phyloP scores from a whole-genome alignment of 495 filamentous ascomycete genomes.

The Neurospora discreta region DNA sequence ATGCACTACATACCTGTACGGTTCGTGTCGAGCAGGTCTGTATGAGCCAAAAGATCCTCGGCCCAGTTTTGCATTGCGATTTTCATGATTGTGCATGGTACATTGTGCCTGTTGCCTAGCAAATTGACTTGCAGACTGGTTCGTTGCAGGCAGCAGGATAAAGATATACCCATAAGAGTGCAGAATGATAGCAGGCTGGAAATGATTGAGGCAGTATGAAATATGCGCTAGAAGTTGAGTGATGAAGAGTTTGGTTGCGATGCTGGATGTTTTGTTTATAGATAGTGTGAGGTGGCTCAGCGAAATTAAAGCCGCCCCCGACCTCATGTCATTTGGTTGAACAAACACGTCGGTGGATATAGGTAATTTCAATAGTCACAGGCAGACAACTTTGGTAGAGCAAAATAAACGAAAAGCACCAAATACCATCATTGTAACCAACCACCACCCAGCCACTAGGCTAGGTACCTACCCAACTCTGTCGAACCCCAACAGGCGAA shows the following conservation, averaged over 20 bases:
- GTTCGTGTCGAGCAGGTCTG: background rate
- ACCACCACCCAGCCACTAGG: background rate
- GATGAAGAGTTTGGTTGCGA: background rate
- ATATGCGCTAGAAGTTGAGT: background rate
- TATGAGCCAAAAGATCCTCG: background rate
- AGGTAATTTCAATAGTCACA: background rate
- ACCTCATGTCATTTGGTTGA: background rate
- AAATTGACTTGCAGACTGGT: background rate
- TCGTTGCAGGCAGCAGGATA: background rate
- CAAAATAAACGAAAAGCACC: background rate
- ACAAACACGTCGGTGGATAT: too few species aligned
- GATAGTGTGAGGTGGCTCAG: background rate
- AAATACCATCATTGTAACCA: background rate
- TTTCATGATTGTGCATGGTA: background rate
- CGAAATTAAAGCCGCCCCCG: background rate
- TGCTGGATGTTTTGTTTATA: background rate
- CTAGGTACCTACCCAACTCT: background rate
- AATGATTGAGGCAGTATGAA: background rate
- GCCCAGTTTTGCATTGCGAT: background rate
- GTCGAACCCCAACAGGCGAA: background rate
- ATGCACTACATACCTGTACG: background rate
- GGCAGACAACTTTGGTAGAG: background rate
- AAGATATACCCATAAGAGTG: background rate
- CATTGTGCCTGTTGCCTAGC: background rate
- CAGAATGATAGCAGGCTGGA: background rate